Percentiles rank a stretch among this genome's conserved stretches.
Evolutionary conservation across 768 basidiomycete species (phyloP).

Genomic region (Baorangia bicolor): DNA sequence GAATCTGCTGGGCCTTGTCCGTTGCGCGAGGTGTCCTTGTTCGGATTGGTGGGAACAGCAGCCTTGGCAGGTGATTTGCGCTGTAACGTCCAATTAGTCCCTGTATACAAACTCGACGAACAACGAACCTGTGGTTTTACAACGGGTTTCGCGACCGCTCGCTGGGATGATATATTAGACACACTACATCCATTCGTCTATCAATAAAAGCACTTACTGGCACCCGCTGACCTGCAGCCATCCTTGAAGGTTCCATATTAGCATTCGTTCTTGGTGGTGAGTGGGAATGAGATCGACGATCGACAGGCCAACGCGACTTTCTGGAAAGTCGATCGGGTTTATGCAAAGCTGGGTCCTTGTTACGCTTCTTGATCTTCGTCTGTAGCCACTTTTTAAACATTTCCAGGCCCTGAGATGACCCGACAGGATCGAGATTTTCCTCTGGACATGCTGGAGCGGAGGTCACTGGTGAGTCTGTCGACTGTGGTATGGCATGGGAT

Average conservation of each 20-base stretch:
- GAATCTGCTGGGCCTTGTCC: not conserved
- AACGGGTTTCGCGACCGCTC: not conserved
- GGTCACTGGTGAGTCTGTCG: not conserved
- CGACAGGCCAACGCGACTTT: too few species aligned
- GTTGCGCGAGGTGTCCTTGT: not conserved
- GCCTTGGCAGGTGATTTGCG: not conserved
- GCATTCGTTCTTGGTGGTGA: not conserved
- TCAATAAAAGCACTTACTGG: not conserved
- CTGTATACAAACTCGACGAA: not conserved
- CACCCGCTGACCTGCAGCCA: not conserved
- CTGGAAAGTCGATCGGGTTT: not conserved
- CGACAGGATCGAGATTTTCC: rapidly evolving
- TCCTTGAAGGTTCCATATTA: not conserved
- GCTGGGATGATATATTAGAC: not conserved
- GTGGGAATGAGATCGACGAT: not conserved
- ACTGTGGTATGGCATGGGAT: not conserved
- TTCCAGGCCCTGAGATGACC: not conserved
- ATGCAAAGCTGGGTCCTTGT: not conserved
- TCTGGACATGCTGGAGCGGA: not conserved
- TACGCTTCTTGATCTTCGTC: too few species aligned
- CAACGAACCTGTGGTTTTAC: not conserved
- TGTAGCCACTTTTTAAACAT: not conserved
- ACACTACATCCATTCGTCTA: too few species aligned
- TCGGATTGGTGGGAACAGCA: not conserved
- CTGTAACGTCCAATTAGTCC: not conserved